phyloP scores from a whole-genome alignment of 2,329 filamentous ascomycete species.

The Apiospora hydei region DNA sequence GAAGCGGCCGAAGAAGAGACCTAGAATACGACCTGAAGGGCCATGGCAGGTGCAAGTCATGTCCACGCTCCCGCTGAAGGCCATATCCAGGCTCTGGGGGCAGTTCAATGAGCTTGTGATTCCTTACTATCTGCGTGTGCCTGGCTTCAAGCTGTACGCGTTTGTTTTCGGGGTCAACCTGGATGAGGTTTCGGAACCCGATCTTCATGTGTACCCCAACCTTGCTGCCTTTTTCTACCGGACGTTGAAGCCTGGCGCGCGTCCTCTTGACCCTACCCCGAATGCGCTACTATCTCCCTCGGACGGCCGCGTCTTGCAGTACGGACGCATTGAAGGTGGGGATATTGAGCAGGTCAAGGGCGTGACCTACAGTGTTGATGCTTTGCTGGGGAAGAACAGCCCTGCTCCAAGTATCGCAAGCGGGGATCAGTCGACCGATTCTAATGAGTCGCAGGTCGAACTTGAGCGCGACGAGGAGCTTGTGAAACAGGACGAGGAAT shows the following conservation, averaged over 20 bases:
- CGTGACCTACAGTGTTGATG: constrained; percentile 96
- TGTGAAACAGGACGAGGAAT: constrained; percentile 86
- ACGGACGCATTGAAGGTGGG: constrained; percentile 88
- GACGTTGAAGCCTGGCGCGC: constrained; percentile 84
- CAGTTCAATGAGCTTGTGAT: constrained; percentile 89
- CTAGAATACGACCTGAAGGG: constrained; percentile 78
- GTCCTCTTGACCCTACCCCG: constrained; percentile 82
- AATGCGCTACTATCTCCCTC: constrained; percentile 86
- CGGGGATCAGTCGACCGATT: constrained; percentile 35
- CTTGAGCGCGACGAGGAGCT: constrained; percentile 65
- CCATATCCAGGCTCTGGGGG: constrained; percentile 88
- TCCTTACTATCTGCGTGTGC: constrained; percentile 85
- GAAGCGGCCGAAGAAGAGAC: constrained; percentile 57
- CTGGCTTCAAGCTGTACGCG: constrained; percentile 91
- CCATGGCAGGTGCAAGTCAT: constrained; percentile 95
- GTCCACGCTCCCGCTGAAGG: constrained; percentile 91
- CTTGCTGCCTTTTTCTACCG: constrained; percentile 98
- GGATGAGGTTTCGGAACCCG: constrained; percentile 84
- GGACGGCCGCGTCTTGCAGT: constrained; percentile 91
- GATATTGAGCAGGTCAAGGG: constrained; percentile 99
- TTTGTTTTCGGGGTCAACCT: constrained; percentile 92
- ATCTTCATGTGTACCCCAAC: constrained; percentile 90
- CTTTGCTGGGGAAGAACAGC: constrained; percentile 77
- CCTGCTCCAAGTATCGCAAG: constrained; percentile 62
- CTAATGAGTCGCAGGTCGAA: constrained; percentile 31